phyloP scores from a whole-genome alignment of 2,329 filamentous ascomycete species.

The Aspergillus sojae region DNA sequence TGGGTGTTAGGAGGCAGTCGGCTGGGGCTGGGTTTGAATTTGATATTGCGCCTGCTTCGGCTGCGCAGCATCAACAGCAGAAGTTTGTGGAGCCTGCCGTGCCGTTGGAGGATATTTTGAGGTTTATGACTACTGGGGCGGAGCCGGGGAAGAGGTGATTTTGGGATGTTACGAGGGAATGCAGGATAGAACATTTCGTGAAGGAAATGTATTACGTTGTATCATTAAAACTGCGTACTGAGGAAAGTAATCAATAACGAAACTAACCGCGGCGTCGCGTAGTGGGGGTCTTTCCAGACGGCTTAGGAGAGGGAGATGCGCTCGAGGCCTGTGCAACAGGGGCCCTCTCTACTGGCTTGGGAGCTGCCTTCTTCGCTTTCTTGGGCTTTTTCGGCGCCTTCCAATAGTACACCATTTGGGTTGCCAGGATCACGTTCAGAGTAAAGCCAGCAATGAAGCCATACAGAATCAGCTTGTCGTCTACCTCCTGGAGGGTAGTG shows the following conservation, averaged over 20 bases:
- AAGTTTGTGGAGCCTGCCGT: conserved; percentile 25
- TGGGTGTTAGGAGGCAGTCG: conserved; percentile 39
- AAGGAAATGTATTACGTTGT: conserved; percentile 12
- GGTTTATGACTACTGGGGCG: conserved; percentile 54
- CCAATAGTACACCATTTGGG: conserved; percentile 97
- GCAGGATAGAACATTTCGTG: neutral
- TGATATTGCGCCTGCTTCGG: conserved; percentile 33
- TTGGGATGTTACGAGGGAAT: neutral
- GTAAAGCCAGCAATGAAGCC: conserved; percentile 88
- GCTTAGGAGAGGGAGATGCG: conserved; percentile 45
- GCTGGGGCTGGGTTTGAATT: conserved; percentile 35
- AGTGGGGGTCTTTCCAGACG: conserved; percentile 53
- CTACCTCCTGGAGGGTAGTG: conserved; percentile 95
- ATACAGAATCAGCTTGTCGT: conserved; percentile 94
- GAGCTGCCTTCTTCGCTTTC: conserved; percentile 29
- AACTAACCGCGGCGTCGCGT: conserved; percentile 57
- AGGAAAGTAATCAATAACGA: conserved; percentile 6
- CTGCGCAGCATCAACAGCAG: neutral
- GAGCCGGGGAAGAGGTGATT: conserved; percentile 29
- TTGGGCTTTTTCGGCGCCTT: conserved; percentile 58
- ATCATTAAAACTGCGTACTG: conserved; percentile 13
- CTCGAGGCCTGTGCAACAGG: conserved; percentile 43
- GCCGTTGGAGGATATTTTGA: conserved; percentile 51
- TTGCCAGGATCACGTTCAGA: conserved; percentile 84
- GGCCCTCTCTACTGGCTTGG: conserved; percentile 29